Evolutionary conservation across 331 rosid genomes (phyloP).

Genomic region (Acacia pycnantha): DNA sequence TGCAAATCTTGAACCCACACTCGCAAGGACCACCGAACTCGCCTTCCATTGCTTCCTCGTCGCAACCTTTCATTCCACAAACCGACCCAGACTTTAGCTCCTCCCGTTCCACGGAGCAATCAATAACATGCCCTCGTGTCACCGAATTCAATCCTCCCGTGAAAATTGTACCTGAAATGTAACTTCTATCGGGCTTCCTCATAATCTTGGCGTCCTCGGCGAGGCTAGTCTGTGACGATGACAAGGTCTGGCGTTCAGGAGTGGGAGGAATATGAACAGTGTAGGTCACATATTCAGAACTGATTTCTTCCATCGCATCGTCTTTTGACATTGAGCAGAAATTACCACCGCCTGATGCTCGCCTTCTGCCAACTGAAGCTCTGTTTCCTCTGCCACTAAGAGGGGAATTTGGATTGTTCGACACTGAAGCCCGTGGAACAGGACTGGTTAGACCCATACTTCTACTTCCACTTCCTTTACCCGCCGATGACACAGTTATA

Average conservation of each 20-base stretch:
- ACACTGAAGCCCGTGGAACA: conserved; percentile 56
- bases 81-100: conserved; percentile 43
- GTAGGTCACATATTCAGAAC: conserved; percentile 53
- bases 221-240: conserved; percentile 56
- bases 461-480: conserved; percentile 49
- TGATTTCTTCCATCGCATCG: conserved; percentile 39
- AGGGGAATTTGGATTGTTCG: conserved; percentile 75
- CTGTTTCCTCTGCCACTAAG: conserved; percentile 50
- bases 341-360: conserved; percentile 47
- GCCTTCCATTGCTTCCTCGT: conserved; percentile 52
- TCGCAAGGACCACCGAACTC: conserved; percentile 48
- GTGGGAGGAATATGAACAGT: conserved; percentile 91
- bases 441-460: conserved; percentile 83
- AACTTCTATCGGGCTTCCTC: conserved; percentile 37
- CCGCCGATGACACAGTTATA: conserved; percentile 71
- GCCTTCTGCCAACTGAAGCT: conserved; percentile 33
- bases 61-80: conserved; percentile 74
- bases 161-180: conserved; percentile 70
- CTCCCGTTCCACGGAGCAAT: conserved; percentile 37
- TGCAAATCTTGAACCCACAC: conserved; percentile 80
- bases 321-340: conserved; percentile 45
- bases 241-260: conserved; percentile 66
- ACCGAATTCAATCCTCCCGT: conserved; percentile 80
- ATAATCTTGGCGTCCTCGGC: conserved; percentile 33
- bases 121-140: conserved; percentile 76